Conservation (phyloP, 768 basidiomycete genomes). For the Phylloporus rhodoxanthus region DNA sequence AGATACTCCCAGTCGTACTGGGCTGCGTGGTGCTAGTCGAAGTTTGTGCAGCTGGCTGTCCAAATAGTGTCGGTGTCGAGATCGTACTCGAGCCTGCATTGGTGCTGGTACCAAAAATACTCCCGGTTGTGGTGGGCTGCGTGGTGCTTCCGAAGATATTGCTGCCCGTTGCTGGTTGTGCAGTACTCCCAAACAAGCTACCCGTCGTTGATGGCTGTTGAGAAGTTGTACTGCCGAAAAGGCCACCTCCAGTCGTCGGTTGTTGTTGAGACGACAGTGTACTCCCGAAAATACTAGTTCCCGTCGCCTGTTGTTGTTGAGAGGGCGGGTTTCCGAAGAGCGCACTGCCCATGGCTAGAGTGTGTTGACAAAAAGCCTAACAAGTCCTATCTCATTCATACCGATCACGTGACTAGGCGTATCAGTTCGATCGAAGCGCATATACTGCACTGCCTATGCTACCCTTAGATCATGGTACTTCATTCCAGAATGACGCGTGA, state of each 20-base stretch:
- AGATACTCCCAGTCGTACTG: background rate
- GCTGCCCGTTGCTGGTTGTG: slow-evolving; percentile 11
- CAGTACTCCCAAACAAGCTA: slow-evolving; percentile 13
- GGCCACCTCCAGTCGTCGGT: slow-evolving; percentile 12
- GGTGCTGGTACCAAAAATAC: slow-evolving; percentile 8
- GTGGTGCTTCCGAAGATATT: slow-evolving; percentile 11
- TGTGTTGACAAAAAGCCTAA: background rate
- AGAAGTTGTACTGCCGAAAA: slow-evolving; percentile 14
- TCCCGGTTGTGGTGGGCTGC: slow-evolving; percentile 11
- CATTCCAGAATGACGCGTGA: too few species aligned
- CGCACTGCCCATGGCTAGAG: slow-evolving; percentile 10
- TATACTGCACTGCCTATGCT: too few species aligned
- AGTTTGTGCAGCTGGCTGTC: background rate
- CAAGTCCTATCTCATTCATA: too few species aligned
- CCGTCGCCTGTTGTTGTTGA: slow-evolving; percentile 22
- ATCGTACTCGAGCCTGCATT: background rate
- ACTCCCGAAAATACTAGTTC: slow-evolving; percentile 23
- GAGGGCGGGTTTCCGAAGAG: slow-evolving; percentile 22
- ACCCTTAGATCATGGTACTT: background rate
- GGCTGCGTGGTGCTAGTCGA: background rate
- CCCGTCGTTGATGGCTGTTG: slow-evolving; percentile 14
- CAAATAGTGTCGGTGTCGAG: background rate
- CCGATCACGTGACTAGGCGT: too few species aligned
- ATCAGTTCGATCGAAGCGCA: too few species aligned
- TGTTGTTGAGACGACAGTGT: slow-evolving; percentile 23